A percentile compares a stretch with the other conserved stretches of the same genome.
Evolutionary conservation across 805 yeast genomes (phyloP).

Genomic region (Myxozyma geophila): DNA sequence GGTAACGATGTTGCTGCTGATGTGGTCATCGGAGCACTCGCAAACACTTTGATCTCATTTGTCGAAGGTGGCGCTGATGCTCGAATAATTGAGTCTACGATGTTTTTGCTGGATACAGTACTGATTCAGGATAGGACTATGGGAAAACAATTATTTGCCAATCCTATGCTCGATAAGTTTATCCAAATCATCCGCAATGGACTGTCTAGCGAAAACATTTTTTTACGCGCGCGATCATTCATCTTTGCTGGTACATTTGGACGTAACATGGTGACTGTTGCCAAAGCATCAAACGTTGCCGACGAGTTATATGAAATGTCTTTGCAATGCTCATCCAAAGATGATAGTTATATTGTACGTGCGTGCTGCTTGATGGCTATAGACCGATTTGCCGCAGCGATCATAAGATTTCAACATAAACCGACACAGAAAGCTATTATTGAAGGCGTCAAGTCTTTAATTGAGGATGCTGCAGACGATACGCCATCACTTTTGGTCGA

Average conservation of each 20-base stretch:
- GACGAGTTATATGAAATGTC: constrained; percentile 20
- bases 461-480: constrained; percentile 75
- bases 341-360: constrained; percentile 31
- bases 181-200: neutral
- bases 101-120: constrained; percentile 29
- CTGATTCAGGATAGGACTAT: constrained; percentile 26
- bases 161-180: neutral
- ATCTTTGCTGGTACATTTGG: constrained; percentile 32
- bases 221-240: constrained; percentile 34
- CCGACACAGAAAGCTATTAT: constrained; percentile 43
- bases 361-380: constrained; percentile 30
- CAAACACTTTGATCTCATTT: neutral
- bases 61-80: neutral
- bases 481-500: constrained; percentile 75
- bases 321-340: constrained; percentile 25
- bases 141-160: constrained; percentile 18
- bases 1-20: constrained; percentile 13
- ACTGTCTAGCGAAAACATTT: constrained; percentile 8
- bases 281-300: neutral
- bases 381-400: constrained; percentile 23
- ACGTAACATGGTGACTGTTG: constrained; percentile 14
- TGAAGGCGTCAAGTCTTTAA: constrained; percentile 51
- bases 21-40: constrained; percentile 3
- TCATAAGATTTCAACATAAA: constrained; percentile 35
- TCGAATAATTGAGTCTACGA: constrained; percentile 14